phyloP scores from a whole-genome alignment of 2,329 filamentous ascomycete genomes.

The Cladosporium halotolerans region DNA sequence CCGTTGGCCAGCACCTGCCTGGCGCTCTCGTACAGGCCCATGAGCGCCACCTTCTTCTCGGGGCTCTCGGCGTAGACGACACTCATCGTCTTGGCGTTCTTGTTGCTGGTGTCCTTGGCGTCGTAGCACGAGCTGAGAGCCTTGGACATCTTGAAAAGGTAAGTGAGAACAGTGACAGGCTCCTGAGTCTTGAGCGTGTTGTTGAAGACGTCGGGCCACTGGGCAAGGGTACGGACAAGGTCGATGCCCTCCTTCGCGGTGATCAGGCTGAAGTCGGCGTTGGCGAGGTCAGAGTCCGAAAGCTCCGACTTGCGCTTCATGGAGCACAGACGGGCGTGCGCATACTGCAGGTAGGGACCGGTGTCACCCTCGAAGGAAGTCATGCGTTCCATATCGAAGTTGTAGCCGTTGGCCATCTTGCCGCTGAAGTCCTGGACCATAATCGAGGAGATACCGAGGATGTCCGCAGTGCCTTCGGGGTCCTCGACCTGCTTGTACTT shows the following conservation, averaged over 20 bases:
- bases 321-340: conserved; percentile 62
- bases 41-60: conserved; percentile 63
- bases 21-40: conserved; percentile 72
- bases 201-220: conserved; percentile 78
- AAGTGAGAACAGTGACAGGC: conserved; percentile 60
- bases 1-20: conserved; percentile 73
- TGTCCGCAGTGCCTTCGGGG: conserved; percentile 75
- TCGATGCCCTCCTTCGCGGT: conserved; percentile 67
- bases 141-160: conserved; percentile 84
- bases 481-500: conserved; percentile 90
- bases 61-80: conserved; percentile 69
- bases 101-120: conserved; percentile 39
- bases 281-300: conserved; percentile 49
- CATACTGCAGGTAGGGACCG: conserved; percentile 79
- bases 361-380: conserved; percentile 80
- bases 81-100: conserved; percentile 47
- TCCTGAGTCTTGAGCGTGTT: conserved; percentile 82
- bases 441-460: conserved; percentile 83
- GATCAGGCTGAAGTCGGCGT: conserved; percentile 62
- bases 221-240: conserved; percentile 67
- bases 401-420: conserved; percentile 71
- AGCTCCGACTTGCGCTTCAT: conserved; percentile 52
- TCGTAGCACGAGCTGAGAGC: conserved; percentile 74
- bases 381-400: conserved; percentile 76
- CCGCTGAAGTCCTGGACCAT: conserved; percentile 99